A percentile compares a stretch with the other conserved stretches of the same genome.
These are phyloP conservation scores for Talaromyces sp. DNA, from an alignment of 2,329 filamentous ascomycete genomes.

Conservation along the genomic window DNA sequence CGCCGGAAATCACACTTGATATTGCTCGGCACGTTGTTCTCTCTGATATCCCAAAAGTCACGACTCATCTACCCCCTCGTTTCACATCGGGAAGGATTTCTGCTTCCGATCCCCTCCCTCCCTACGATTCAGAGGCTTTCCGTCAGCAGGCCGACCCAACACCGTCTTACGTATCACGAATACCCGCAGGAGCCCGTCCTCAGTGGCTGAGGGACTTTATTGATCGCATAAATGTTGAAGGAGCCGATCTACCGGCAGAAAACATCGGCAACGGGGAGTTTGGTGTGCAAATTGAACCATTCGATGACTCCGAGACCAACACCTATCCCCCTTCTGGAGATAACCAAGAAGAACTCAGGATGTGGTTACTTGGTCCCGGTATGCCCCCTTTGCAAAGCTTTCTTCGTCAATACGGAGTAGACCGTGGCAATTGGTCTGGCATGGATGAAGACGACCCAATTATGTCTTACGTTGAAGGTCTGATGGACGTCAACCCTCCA, in stretches of 20 bases:
- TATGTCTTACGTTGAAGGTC: conserved; percentile 31
- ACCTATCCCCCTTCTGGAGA: conserved; percentile 19
- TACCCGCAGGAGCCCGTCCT: conserved; percentile 27
- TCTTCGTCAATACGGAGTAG: conserved; percentile 34
- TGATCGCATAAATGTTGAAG: conserved; percentile 30
- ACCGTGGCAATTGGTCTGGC: conserved; percentile 39
- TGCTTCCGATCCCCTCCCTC: conserved; percentile 79
- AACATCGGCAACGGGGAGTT: conserved; percentile 13
- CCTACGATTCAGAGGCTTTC: conserved; percentile 45
- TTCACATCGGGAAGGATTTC: conserved; percentile 64
- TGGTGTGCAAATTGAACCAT: conserved; percentile 10
- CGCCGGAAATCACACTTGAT: conserved; percentile 46
- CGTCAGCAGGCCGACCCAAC: conserved; percentile 31
- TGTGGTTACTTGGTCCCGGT: conserved; percentile 31
- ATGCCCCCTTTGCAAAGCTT: conserved; percentile 32
- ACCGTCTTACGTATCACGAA: conserved; percentile 26
- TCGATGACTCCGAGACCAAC: background rate
- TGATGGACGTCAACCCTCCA: conserved; percentile 23
- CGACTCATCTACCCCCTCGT: conserved; percentile 62
- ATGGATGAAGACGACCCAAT: conserved; percentile 31
- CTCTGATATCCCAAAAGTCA: conserved; percentile 67
- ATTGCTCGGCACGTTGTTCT: conserved; percentile 75
- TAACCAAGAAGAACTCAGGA: conserved; percentile 25
- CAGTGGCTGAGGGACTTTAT: conserved; percentile 34
- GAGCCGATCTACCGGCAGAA: conserved; percentile 9